phyloP scores from a whole-genome alignment of 2,329 filamentous ascomycete genomes.

The Mycocentrospora acerina region DNA sequence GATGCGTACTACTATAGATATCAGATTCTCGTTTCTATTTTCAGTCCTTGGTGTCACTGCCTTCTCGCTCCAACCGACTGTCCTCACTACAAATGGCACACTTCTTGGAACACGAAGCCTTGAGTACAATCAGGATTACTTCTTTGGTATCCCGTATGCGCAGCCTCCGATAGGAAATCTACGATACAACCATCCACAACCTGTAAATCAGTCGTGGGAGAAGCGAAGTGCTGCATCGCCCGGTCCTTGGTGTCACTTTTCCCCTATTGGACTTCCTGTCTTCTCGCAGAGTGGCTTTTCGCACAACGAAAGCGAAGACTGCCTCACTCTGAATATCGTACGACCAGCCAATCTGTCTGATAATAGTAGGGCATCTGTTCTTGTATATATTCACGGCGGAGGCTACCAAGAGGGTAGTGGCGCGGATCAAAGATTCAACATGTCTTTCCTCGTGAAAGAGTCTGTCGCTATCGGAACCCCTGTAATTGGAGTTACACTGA shows the following conservation, averaged over 20 bases:
- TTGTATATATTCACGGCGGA: slow-evolving; percentile 45
- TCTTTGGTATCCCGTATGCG: slow-evolving; percentile 16
- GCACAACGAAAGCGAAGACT: slow-evolving; percentile 26
- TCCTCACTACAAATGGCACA: no score
- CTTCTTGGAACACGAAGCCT: no score
- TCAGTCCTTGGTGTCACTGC: no score
- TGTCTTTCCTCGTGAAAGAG: slow-evolving; percentile 11
- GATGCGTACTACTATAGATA: no score
- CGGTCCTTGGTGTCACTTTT: neutral
- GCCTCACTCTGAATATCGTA: slow-evolving; percentile 21
- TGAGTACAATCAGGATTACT: slow-evolving; percentile 12
- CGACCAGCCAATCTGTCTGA: neutral
- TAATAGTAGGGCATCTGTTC: slow-evolving; percentile 35
- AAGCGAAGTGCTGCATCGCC: neutral
- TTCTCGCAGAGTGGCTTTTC: neutral
- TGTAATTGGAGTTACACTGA: slow-evolving; percentile 31
- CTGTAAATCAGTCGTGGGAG: slow-evolving; percentile 4
- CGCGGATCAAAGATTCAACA: slow-evolving; percentile 8
- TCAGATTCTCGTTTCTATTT: no score
- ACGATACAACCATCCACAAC: slow-evolving; percentile 4
- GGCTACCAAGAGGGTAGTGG: slow-evolving; percentile 35
- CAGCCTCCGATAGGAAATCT: slow-evolving; percentile 4
- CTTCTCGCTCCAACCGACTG: no score
- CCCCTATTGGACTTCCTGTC: slow-evolving; percentile 9
- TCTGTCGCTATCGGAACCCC: slow-evolving; percentile 10